A percentile compares a stretch with the other conserved stretches of the same genome.
These are phyloP conservation scores for Leccinum disarticulatum DNA, from an alignment of 768 basidiomycete genomes.

Conservation along the genomic window DNA sequence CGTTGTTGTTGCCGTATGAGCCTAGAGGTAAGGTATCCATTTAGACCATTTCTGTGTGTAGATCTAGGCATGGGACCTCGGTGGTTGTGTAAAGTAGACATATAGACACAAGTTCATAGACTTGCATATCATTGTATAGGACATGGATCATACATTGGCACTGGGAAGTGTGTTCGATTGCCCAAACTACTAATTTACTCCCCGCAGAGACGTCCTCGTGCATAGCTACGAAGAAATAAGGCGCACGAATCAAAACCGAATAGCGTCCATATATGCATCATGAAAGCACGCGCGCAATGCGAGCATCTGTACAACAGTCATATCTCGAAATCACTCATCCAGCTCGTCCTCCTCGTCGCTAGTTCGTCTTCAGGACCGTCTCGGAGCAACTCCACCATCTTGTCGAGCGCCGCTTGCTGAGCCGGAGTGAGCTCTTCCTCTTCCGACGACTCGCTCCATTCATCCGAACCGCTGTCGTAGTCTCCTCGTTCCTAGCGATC, in stretches of 20 bases:
- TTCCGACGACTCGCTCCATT: constrained; percentile 39
- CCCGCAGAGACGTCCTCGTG: no score
- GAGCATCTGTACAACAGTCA: no score
- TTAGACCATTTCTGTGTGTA: not conserved
- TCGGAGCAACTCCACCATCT: constrained; percentile 62
- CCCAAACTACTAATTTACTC: no score
- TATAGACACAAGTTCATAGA: not conserved
- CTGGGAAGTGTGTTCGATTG: no score
- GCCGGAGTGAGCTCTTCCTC: constrained; percentile 50
- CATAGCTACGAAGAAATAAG: no score
- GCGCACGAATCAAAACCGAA: no score
- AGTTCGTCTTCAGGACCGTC: constrained; percentile 45
- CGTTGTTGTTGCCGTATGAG: constrained; percentile 66
- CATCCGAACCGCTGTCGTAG: constrained; percentile 24
- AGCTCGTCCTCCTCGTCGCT: constrained; percentile 49
- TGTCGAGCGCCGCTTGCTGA: constrained; percentile 59
- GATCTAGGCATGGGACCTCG: not conserved
- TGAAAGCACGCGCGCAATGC: not conserved
- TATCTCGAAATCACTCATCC: constrained; percentile 35
- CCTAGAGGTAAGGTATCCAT: constrained; percentile 46
- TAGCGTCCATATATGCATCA: no score
- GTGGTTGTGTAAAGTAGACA: not conserved
- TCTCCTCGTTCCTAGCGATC: constrained; percentile 32
- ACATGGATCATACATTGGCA: not conserved
- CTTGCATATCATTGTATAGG: not conserved